Percentiles rank a stretch among this genome's conserved stretches.
phyloP scores from a whole-genome alignment of 129 eudicot species.

The Erigeron canadensis region DNA sequence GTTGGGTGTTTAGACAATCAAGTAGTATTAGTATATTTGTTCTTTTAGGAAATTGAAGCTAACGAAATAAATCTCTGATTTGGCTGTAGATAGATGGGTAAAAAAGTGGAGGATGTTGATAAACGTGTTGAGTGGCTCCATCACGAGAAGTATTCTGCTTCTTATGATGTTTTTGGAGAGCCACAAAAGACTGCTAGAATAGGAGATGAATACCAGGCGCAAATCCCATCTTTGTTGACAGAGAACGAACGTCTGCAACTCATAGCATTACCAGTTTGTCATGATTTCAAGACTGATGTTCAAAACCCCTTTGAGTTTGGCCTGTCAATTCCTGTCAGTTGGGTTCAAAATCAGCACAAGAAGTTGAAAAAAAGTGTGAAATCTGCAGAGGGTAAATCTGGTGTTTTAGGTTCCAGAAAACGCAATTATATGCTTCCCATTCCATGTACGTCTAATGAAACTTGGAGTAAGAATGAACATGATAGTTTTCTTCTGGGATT shows the following conservation, averaged over 20 bases:
- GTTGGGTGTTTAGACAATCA: background rate
- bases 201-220: constrained; percentile 53
- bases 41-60: background rate
- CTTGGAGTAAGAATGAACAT: constrained; percentile 50
- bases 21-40: background rate
- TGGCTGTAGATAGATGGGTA: constrained; percentile 33
- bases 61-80: constrained; percentile 2
- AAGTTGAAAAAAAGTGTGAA: constrained; percentile 6
- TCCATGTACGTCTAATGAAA: constrained; percentile 40
- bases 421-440: constrained; percentile 22
- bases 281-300: background rate
- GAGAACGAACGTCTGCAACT: constrained; percentile 29
- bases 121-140: constrained; percentile 28
- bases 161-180: constrained; percentile 36
- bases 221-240: constrained; percentile 40
- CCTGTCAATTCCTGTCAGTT: constrained; percentile 40
- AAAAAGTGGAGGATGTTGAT: constrained; percentile 25
- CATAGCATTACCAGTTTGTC: constrained; percentile 22
- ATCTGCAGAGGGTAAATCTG: constrained; percentile 3
- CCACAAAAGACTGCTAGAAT: constrained; percentile 42
- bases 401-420: constrained; percentile 13
- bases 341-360: constrained; percentile 35
- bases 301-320: constrained; percentile 28
- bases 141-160: constrained; percentile 33
- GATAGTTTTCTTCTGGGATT: constrained; percentile 57